A percentile compares a stretch with the other conserved stretches of the same genome.
Conservation (phyloP, 1,139 yeast genomes). For the Blastobotrys ciferrii region DNA sequence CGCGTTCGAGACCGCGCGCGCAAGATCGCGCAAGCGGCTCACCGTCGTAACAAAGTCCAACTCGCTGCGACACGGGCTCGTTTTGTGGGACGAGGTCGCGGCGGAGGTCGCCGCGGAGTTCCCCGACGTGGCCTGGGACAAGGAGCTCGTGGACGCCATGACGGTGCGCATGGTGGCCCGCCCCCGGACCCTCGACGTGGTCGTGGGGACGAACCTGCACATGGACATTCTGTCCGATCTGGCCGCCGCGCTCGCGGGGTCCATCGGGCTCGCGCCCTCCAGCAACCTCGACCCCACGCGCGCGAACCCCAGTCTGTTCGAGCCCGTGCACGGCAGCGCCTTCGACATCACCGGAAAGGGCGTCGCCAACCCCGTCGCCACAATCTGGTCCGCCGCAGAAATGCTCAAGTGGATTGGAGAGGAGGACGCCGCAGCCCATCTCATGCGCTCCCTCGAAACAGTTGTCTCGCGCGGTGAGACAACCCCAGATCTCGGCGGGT, state of each 20-base stretch:
- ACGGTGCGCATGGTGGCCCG: slow-evolving; percentile 86
- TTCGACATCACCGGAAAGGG: slow-evolving; percentile 98
- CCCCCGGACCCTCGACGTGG: slow-evolving; percentile 80
- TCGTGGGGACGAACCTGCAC: slow-evolving; percentile 99
- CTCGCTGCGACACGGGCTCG: slow-evolving; percentile 96
- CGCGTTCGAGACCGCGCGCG: slow-evolving; percentile 93
- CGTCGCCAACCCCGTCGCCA: slow-evolving; percentile 97
- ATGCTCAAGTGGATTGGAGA: slow-evolving; percentile 98
- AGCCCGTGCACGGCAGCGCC: slow-evolving; percentile 99
- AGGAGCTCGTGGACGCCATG: slow-evolving; percentile 92
- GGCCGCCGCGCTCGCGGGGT: slow-evolving; percentile 96
- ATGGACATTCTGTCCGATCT: slow-evolving; percentile 97
- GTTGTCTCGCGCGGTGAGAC: slow-evolving; percentile 91
- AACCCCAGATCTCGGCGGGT: slow-evolving; percentile 94
- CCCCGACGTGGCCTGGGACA: slow-evolving; percentile 81
- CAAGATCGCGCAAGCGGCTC: slow-evolving; percentile 84
- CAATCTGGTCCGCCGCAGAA: slow-evolving; percentile 93
- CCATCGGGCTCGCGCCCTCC: slow-evolving; percentile 96
- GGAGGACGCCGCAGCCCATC: slow-evolving; percentile 76
- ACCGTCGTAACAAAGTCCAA: slow-evolving; percentile 97
- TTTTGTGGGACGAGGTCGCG: slow-evolving; percentile 91
- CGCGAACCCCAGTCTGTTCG: slow-evolving; percentile 91
- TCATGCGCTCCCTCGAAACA: slow-evolving; percentile 83
- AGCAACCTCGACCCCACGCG: slow-evolving; percentile 84
- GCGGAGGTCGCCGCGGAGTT: slow-evolving; percentile 85